Evolutionary conservation across 345 rosid species (phyloP).

Genomic region (Pugionium dolabratum): DNA sequence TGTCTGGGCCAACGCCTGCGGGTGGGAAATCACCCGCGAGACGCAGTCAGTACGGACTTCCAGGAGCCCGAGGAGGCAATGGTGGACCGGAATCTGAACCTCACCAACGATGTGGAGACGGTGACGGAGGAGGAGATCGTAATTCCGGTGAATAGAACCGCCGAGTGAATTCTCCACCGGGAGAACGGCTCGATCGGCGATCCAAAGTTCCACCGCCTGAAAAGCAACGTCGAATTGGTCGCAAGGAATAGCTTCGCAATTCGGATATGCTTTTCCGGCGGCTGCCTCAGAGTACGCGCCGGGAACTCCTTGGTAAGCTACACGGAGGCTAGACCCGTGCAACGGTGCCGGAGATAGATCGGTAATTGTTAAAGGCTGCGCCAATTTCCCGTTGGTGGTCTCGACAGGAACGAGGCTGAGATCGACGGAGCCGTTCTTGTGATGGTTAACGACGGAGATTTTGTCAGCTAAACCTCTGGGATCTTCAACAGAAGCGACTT

Average conservation of each 20-base stretch:
- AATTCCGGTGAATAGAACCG: constrained; percentile 91
- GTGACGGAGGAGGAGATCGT: constrained; percentile 94
- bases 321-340: constrained; percentile 85
- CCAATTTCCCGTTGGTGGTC: background rate
- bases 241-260: constrained; percentile 82
- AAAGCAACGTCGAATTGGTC: constrained; percentile 48
- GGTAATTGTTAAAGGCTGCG: constrained; percentile 60
- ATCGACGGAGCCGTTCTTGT: constrained; percentile 49
- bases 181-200: constrained; percentile 90
- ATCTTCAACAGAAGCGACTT: constrained; percentile 55
- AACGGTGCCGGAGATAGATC: constrained; percentile 86
- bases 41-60: constrained; percentile 69
- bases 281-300: constrained; percentile 98
- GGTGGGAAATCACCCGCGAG: constrained; percentile 86
- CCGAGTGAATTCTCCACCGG: constrained; percentile 94
- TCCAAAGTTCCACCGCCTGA: constrained; percentile 96
- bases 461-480: constrained; percentile 41
- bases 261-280: constrained; percentile 90
- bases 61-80: constrained; percentile 88
- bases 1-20: constrained; percentile 90
- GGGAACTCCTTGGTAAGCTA: constrained; percentile 96
- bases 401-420: constrained; percentile 61
- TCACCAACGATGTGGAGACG: constrained; percentile 63
- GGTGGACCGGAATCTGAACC: constrained; percentile 94
- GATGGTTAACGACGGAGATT: constrained; percentile 62